Percentiles rank a stretch among this genome's conserved stretches.
Conservation (phyloP, 352 stramenopile genomes). For the Halophytophthora polymorphica region DNA sequence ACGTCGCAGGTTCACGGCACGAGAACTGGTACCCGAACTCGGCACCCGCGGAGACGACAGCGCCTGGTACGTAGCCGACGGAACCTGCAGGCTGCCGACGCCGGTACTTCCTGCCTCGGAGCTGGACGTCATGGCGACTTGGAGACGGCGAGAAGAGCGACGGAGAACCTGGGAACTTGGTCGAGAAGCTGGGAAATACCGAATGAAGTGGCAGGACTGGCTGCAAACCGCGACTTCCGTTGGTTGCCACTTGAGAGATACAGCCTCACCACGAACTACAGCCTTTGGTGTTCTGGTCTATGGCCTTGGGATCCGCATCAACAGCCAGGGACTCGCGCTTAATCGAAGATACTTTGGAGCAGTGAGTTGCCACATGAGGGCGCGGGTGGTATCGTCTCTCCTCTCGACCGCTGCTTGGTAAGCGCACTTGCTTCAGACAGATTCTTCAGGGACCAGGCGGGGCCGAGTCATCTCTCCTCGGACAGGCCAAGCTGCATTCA, state of each 20-base stretch:
- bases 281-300: too few relatives aligned
- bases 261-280: too few relatives aligned
- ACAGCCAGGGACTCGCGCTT: too few relatives aligned
- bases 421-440: too few relatives aligned
- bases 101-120: constrained; percentile 15
- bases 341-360: too few relatives aligned
- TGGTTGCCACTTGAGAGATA: too few relatives aligned
- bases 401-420: too few relatives aligned
- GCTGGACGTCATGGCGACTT: constrained; percentile 18
- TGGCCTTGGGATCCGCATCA: too few relatives aligned
- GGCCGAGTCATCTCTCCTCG: neutral
- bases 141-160: constrained; percentile 3
- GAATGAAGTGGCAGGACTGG: constrained; percentile 5
- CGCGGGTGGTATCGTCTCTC: too few relatives aligned
- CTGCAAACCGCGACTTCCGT: neutral
- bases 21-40: constrained; percentile 13
- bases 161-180: constrained; percentile 4
- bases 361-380: too few relatives aligned
- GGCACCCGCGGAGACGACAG: constrained; percentile 13
- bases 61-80: constrained; percentile 22
- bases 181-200: constrained; percentile 12
- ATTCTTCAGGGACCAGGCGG: neutral
- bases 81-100: constrained; percentile 12
- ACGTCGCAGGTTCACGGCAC: constrained; percentile 26
- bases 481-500: neutral